Evolutionary conservation across 2,329 filamentous ascomycete species (phyloP), one percentile per base, ranked within the genome.

Genomic region (Huntiella moniliformis): DNA sequence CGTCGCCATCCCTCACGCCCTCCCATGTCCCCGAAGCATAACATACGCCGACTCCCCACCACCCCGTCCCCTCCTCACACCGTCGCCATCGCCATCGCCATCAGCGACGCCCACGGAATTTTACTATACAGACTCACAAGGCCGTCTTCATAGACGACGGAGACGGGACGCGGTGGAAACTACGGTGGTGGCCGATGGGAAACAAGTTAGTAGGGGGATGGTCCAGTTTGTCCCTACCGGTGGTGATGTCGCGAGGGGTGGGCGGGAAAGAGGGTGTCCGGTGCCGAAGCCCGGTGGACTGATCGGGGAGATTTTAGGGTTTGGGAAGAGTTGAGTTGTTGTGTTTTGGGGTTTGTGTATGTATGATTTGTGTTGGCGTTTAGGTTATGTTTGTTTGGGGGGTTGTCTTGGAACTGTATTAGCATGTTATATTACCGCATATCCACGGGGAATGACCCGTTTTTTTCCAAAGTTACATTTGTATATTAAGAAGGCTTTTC

Each of bases 221-320:
- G 67, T 66, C 4, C 66, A 68, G 45, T 73, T 73, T 53, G 58
- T 45, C 56, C 58, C 41, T 56, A 57, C 31, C 10, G 62, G 67
- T 53, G 57, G 66, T 52, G 50, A 46, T 43, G 53, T 48, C 52
- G 52, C 40, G 31, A 38, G 41, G n/a, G 41, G 39, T 16, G 49
- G 52, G 39, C 69, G 68, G 56, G 28, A 42, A 32, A 72, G 84
- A 55, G 84, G 92, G 58, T 98, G 91, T 58, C 91, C 91, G 0
- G 77, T 98, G 10, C 91, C 91, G 4, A 95, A 95, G 62, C 88
- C 91, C 0, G 70, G 76, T 31, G 87, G 86, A 2, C 63, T 86
- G 32, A 63, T 93, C 39, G 83, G 82, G 10, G 73, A 82, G 56
- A 67, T 88, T 54, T 62, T 91, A 51, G 84, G 83, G 0, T 81